Evolutionary conservation across 176 grass and related monocot species (phyloP), one percentile per base, ranked within the genome.

Genomic region (Eleusine coracana): DNA sequence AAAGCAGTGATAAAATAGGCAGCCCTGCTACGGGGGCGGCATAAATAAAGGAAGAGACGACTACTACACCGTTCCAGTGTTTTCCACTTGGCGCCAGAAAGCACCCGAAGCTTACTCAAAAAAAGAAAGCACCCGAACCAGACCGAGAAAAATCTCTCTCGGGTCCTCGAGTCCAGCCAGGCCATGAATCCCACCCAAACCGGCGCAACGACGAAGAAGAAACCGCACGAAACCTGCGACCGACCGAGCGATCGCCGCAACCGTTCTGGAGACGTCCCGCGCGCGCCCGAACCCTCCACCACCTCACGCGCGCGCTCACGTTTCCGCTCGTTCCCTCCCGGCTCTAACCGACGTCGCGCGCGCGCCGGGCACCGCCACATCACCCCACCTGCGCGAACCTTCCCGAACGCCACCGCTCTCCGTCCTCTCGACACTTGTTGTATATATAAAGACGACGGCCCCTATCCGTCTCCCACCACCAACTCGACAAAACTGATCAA

Each of bases 261-360:
- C 41, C 76, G 68, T 75, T 90, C 89, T 80, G 25, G 85, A 85
- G 31, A 73, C 0, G 11, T 91, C 89, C 56, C 60, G 81, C 12
- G 29, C n/a, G 39, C 65, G 49, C 76, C 58, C 48, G 85, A 91
- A 91, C 18, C 63, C 81, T 84, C 85, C 80, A 76, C 76, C 74
- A 54, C 9, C 48, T 85, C 16, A 3, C 36, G 9, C 66, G 5
- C 28, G 5, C 13, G 17, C 28, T 0, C 45, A 34, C 31, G 31
- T 34, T 34, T 34, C 31, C 31, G 31, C 31, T 34, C 31, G 31
- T 34, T 34, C 31, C 20, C 20, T 34, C 31, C 20, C 20, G 0
- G 8, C 60, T 27, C 52, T 31, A 81, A 15, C 52, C 50, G 50
- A 60, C 80, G 39, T 49, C 64, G 25, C 84, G 42, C 20, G 68